Conservation (phyloP, 208 protist genomes). For the Wallacemonas sp. region DNA sequence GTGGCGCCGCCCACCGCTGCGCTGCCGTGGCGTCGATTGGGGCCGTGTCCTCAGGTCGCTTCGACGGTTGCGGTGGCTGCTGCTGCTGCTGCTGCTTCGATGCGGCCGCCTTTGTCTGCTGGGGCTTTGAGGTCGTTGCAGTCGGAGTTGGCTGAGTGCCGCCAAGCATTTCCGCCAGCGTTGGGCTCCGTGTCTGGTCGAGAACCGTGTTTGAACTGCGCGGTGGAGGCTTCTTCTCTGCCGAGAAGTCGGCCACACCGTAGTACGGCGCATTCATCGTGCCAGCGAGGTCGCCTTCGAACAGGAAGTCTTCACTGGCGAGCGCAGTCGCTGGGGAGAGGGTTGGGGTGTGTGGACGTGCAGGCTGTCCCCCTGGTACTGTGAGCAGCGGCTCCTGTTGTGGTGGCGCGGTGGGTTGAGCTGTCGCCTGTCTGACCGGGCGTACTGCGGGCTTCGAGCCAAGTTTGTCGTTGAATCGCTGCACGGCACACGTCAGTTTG, state of each 20-base stretch:
- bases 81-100: no score
- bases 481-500: no score
- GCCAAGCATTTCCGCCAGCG: slow-evolving; percentile 5
- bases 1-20: not conserved
- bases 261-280: slow-evolving; percentile 10
- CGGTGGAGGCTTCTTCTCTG: slow-evolving; percentile 3
- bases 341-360: not conserved
- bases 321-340: not conserved
- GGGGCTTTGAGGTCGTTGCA: no score
- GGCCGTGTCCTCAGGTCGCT: not conserved
- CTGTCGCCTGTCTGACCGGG: no score
- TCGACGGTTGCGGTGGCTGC: not conserved
- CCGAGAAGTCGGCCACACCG: not conserved
- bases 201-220: not conserved
- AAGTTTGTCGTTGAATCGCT: no score
- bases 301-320: not conserved
- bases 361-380: no score
- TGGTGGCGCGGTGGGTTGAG: no score
- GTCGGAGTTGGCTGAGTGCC: no score
- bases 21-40: not conserved
- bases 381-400: no score
- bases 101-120: no score
- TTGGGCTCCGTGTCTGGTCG: not conserved
- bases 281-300: slow-evolving; percentile 1
- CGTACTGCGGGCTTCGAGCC: no score